These are phyloP conservation scores for Citrus medica DNA, from an alignment of 345 rosid genomes.

Conservation along the genomic window DNA sequence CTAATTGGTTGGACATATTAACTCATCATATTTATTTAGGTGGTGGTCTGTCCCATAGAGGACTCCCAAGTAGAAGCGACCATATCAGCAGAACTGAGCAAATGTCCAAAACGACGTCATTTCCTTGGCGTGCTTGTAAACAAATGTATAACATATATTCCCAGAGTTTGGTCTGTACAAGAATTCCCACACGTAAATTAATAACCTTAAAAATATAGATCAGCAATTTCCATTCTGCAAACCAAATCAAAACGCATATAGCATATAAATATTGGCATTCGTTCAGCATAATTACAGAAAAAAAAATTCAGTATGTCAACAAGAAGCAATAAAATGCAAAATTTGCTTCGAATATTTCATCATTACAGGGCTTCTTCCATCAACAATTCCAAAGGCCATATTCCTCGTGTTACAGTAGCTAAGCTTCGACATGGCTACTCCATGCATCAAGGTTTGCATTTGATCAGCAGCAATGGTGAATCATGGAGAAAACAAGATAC, in stretches of 20 bases:
- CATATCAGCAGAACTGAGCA: too few species aligned
- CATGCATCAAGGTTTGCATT: slow-evolving; percentile 20
- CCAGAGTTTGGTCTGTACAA: not conserved
- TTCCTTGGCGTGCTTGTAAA: slow-evolving; percentile 18
- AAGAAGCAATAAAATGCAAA: not conserved
- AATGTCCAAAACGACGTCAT: not conserved
- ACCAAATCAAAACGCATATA: not conserved
- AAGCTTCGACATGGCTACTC: slow-evolving; percentile 10
- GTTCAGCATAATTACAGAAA: not conserved
- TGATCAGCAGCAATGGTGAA: not conserved
- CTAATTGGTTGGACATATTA: too few species aligned
- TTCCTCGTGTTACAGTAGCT: not conserved
- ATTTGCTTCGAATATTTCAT: not conserved
- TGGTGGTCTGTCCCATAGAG: too few species aligned
- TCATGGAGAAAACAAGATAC: slow-evolving; percentile 2
- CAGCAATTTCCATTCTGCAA: not conserved
- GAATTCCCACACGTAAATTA: not conserved
- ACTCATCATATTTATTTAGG: too few species aligned
- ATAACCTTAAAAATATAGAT: not conserved
- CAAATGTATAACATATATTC: not conserved
- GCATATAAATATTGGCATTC: slow-evolving; percentile 1
- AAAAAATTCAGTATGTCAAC: not conserved
- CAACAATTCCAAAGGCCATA: not conserved
- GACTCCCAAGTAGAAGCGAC: too few species aligned
- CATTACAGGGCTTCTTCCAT: not conserved